phyloP scores from a whole-genome alignment of 176 grass and related monocot genomes.

The Oryza officinalis region DNA sequence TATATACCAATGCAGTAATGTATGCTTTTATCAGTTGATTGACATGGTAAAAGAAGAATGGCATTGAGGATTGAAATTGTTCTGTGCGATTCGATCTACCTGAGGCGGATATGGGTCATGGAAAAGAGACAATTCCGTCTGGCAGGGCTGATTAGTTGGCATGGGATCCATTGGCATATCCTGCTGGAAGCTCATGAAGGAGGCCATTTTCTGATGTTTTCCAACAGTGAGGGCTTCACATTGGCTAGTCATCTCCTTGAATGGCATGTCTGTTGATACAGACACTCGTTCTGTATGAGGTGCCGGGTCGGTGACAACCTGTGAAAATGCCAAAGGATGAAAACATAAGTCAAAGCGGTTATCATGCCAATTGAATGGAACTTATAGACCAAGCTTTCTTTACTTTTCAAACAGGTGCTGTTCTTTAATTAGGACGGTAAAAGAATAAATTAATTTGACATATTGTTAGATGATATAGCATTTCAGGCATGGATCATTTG shows the following conservation, averaged over 20 bases:
- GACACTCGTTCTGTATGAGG: conserved; percentile 38
- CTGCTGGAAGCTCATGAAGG: conserved; percentile 68
- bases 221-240: conserved; percentile 79
- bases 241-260: conserved; percentile 73
- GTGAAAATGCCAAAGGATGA: conserved; percentile 27
- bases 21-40: neutral
- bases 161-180: conserved; percentile 11
- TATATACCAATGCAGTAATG: neutral
- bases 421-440: neutral
- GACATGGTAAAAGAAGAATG: conserved; percentile 1
- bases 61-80: neutral
- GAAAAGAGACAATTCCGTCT: conserved; percentile 44
- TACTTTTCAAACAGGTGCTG: neutral
- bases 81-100: conserved; percentile 18
- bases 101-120: conserved; percentile 24
- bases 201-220: conserved; percentile 91
- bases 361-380: neutral
- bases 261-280: conserved; percentile 57
- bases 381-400: neutral
- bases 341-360: neutral
- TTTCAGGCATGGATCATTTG: conserved; percentile 1
- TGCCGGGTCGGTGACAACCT: conserved; percentile 51
- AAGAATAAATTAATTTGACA: neutral
- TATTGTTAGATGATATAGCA: neutral
- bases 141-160: conserved; percentile 33